Percentiles rank a stretch among this genome's conserved stretches.
phyloP scores from a whole-genome alignment of 331 rosid species.

The Saraca asoca region DNA sequence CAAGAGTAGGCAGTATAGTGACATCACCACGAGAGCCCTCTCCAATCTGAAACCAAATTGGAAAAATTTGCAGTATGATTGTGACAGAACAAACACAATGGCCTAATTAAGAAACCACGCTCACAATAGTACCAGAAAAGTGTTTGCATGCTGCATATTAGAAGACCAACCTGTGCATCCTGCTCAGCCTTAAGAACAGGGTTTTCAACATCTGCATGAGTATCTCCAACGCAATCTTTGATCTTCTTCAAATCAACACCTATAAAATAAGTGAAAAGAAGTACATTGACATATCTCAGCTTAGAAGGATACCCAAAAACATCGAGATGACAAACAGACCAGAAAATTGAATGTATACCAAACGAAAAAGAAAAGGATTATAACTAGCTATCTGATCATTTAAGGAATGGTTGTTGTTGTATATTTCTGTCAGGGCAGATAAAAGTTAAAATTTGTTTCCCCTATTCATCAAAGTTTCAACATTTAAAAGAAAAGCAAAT shows the following conservation, averaged over 20 bases:
- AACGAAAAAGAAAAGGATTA: neutral
- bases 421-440: constrained; percentile 4
- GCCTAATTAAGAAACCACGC: constrained; percentile 13
- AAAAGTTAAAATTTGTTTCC: neutral
- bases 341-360: constrained; percentile 4
- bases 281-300: constrained; percentile 5
- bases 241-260: constrained; percentile 76
- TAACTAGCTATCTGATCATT: neutral
- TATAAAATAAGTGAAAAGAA: constrained; percentile 39
- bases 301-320: constrained; percentile 10
- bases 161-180: constrained; percentile 70
- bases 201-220: constrained; percentile 69
- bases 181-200: constrained; percentile 87
- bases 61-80: constrained; percentile 34
- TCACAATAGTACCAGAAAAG: neutral
- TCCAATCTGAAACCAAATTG: constrained; percentile 66
- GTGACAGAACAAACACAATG: constrained; percentile 12
- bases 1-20: constrained; percentile 91
- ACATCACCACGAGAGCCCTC: constrained; percentile 94
- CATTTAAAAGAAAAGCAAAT: constrained; percentile 9
- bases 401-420: too few relatives aligned
- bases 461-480: neutral
- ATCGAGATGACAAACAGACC: constrained; percentile 10
- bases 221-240: constrained; percentile 76
- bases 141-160: neutral